Evolutionary conservation across 139 green algal species (phyloP).

Genomic region (Closterium sp.): DNA sequence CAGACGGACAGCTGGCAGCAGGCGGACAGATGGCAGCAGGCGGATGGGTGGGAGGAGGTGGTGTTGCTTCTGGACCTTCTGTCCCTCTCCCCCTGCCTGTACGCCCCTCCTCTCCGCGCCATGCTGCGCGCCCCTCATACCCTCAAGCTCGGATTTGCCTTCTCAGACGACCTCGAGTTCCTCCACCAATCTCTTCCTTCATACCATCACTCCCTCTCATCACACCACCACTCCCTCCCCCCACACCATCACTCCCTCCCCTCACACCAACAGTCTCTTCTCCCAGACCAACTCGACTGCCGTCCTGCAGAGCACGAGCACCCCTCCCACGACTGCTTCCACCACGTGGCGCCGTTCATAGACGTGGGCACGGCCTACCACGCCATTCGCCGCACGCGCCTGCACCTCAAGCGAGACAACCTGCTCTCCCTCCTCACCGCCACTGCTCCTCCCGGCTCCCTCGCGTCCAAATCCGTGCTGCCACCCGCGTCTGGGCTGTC

Average conservation of each 20-base stretch:
- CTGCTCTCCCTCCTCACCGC: not conserved
- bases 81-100: slow-evolving; percentile 1
- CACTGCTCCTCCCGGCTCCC: too few species aligned
- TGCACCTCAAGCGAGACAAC: not conserved
- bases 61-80: slow-evolving; percentile 33
- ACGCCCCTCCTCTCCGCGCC: not conserved
- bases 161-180: slow-evolving; percentile 12
- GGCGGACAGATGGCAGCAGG: not conserved
- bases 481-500: not conserved
- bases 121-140: not conserved
- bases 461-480: not conserved
- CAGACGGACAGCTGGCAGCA: not conserved
- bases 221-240: too few species aligned
- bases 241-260: too few species aligned
- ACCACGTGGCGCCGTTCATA: not conserved
- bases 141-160: slow-evolving; percentile 29
- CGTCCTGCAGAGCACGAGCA: not conserved
- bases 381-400: not conserved
- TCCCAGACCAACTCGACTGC: too few species aligned
- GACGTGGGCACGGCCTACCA: not conserved
- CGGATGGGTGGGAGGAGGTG: not conserved
- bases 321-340: not conserved
- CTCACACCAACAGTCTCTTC: too few species aligned
- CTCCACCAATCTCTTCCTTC: not conserved
- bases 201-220: too few species aligned